A percentile compares a stretch with the other conserved stretches of the same genome.
Conservation (phyloP, 78 protist species). For the Paratrimastix pyriformis region DNA sequence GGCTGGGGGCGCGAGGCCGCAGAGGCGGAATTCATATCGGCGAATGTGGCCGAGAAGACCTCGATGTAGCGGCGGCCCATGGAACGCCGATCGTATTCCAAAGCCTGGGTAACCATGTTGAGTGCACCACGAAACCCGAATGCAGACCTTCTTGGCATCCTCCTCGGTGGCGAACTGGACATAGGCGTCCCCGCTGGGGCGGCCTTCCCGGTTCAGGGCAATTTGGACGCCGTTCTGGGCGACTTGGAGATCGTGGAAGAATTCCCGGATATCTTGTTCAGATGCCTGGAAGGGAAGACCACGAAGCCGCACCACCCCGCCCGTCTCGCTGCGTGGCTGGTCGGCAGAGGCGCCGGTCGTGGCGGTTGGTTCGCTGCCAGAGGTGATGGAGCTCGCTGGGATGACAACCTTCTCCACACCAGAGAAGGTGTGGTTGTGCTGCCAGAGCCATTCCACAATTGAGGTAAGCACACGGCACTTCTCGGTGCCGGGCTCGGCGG, state of each 20-base stretch:
- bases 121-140: no score
- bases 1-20: neutral
- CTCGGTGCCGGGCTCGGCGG: no score
- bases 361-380: no score
- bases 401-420: no score
- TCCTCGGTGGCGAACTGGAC: conserved; percentile 7
- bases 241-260: neutral
- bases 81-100: neutral
- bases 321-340: no score
- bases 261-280: neutral
- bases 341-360: no score
- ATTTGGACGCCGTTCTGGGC: neutral
- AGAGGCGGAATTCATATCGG: neutral
- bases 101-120: no score
- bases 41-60: neutral
- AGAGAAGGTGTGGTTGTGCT: no score
- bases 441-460: no score
- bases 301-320: neutral
- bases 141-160: neutral
- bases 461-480: no score
- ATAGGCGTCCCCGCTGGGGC: conserved; percentile 17
- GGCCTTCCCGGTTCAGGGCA: neutral
- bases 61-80: conserved; percentile 21
- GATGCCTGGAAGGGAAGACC: neutral
- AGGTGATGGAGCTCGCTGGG: no score